Percentiles rank a stretch among this genome's conserved stretches.
Conservation (phyloP, 2,329 filamentous ascomycete genomes). For the Paecilomyces dactylethromorphus region DNA sequence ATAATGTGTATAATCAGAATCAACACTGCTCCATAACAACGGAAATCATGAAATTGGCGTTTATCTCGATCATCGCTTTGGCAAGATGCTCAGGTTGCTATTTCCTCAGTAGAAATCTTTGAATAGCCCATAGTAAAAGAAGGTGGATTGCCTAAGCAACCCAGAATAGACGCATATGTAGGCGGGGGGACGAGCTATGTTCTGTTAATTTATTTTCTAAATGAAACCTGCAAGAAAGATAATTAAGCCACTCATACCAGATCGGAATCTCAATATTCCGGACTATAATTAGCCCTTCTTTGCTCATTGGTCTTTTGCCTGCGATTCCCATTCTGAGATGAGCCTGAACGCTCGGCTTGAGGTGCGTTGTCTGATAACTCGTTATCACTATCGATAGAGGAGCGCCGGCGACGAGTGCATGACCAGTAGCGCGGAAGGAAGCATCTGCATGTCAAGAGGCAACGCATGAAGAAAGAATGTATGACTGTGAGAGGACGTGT, state of each 20-base stretch:
- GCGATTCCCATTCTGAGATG: not conserved
- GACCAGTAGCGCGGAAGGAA: not conserved
- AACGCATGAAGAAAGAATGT: not conserved
- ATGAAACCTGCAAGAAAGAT: not conserved
- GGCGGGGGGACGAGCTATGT: too few relatives aligned
- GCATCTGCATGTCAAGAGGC: not conserved
- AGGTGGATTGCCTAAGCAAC: not conserved
- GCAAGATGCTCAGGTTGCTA: not conserved
- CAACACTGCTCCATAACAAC: not conserved
- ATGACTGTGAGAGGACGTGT: too few relatives aligned
- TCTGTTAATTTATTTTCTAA: too few relatives aligned
- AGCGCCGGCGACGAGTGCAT: not conserved
- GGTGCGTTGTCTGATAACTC: not conserved
- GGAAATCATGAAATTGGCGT: not conserved
- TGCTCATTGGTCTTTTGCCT: not conserved
- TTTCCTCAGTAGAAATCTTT: not conserved
- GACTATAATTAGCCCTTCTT: not conserved
- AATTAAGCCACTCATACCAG: not conserved
- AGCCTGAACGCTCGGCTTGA: not conserved
- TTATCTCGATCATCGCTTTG: not conserved
- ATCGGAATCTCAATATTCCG: too few relatives aligned
- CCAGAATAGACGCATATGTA: too few relatives aligned
- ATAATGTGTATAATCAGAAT: not conserved
- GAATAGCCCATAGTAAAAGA: not conserved
- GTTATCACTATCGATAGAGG: not conserved